phyloP scores from a whole-genome alignment of 1,284 basidiomycete genomes.

The Leccinum griseonigrum region DNA sequence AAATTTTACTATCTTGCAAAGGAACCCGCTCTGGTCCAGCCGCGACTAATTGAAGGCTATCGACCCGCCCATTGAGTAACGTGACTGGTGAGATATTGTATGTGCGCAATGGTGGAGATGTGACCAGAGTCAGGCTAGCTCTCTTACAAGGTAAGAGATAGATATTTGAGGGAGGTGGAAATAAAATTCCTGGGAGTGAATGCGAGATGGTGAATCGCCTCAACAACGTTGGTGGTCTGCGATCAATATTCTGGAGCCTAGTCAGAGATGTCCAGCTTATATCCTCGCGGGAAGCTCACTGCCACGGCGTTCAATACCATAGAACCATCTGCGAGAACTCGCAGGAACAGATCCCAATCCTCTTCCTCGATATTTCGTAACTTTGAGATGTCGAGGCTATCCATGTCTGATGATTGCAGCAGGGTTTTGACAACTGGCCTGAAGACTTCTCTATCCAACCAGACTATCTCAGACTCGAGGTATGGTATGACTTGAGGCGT shows the following conservation, averaged over 20 bases:
- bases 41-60: conserved; percentile 46
- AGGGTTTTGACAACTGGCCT: conserved; percentile 45
- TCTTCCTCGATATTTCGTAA: conserved; percentile 63
- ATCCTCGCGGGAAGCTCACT: conserved; percentile 42
- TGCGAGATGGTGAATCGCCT: conserved; percentile 73
- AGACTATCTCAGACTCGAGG: conserved; percentile 54
- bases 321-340: conserved; percentile 70
- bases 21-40: conserved; percentile 38
- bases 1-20: conserved; percentile 51
- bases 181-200: conserved; percentile 49
- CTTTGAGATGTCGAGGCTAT: conserved; percentile 43
- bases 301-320: conserved; percentile 70
- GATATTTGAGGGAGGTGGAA: conserved; percentile 47
- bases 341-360: conserved; percentile 77
- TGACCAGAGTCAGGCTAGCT: conserved; percentile 53
- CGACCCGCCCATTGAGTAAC: conserved; percentile 58
- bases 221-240: conserved; percentile 84
- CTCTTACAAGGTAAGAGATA: conserved; percentile 50
- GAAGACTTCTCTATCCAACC: conserved; percentile 61
- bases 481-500: conserved; percentile 19
- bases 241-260: conserved; percentile 71
- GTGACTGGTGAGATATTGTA: conserved; percentile 52
- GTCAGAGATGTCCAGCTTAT: conserved; percentile 12
- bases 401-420: conserved; percentile 29
- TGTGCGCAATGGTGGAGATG: conserved; percentile 57